Percentiles rank a stretch among this genome's conserved stretches.
Conservation (phyloP, 225 moss, liverwort and hornwort genomes). For the Bryoerythrophyllum caledonicum region DNA sequence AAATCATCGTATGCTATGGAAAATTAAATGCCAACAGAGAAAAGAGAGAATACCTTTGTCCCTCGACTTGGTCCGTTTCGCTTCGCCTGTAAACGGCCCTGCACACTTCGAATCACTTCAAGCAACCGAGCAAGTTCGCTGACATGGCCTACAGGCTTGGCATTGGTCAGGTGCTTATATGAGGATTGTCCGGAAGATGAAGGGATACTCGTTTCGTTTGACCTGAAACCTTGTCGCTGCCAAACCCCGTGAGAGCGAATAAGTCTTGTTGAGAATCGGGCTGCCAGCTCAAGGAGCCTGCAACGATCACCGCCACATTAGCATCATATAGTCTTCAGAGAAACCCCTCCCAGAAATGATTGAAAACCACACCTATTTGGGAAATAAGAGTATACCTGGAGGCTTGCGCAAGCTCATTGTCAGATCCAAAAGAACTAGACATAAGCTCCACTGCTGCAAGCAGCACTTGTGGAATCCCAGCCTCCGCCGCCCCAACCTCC, state of each 20-base stretch:
- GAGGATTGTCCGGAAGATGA: conserved; percentile 41
- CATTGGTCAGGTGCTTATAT: conserved; percentile 26
- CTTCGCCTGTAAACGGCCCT: conserved; percentile 75
- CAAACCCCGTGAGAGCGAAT: conserved; percentile 79
- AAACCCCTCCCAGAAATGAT: conserved; percentile 3
- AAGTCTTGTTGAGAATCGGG: conserved; percentile 82
- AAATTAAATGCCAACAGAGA: conserved; percentile 10
- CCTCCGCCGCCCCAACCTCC: conserved; percentile 80
- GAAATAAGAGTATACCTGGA: conserved; percentile 48
- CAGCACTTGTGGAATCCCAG: conserved; percentile 78
- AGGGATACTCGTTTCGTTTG: conserved; percentile 15
- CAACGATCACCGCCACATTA: conserved; percentile 28
- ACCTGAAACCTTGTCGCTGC: conserved; percentile 34
- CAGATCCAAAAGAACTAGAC: conserved; percentile 70
- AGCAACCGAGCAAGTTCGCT: conserved; percentile 89
- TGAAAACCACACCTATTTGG: conserved; percentile 11
- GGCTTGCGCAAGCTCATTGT: conserved; percentile 90
- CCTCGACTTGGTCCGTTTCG: conserved; percentile 76
- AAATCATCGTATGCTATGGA: background rate
- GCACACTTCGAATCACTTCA: conserved; percentile 88
- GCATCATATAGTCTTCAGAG: conserved; percentile 5
- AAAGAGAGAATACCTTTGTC: conserved; percentile 46
- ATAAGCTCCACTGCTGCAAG: conserved; percentile 95
- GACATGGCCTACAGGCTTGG: conserved; percentile 49
- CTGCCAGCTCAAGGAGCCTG: conserved; percentile 85